Base-by-base conservation (phyloP, 2,329 filamentous ascomycete genomes). In the Sporothrix sp. region DNA sequence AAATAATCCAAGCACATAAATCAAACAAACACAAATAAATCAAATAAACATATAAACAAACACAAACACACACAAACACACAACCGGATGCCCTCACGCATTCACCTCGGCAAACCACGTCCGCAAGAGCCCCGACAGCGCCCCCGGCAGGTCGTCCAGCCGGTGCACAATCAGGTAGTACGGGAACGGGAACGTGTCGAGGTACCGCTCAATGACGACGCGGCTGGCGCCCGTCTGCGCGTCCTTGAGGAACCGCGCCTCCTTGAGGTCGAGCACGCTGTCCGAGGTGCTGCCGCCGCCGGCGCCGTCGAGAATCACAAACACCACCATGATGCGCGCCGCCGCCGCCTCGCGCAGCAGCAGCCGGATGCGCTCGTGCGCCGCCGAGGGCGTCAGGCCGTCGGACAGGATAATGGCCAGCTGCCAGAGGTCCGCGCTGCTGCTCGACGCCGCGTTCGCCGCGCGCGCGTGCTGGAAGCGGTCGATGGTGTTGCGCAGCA, bases 311-410 rank as follows among this genome's bases (percentile, higher is more conserved):
- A 98, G 88, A 61, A 99, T 85, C 60, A 98, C 87, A 65, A 98
- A 99, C 6, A 98, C 91, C 56, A 97, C 82, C 87, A 98, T 96
- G 63, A 99, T 94, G 14, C 89, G 77, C 68, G 96, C 87, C 66
- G 96, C 90, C 61, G 89, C 82, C 1, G 93, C 91, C 66, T 91
- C 84, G 9, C 93, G 77, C 10, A 98, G 81, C 20, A 97, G 75
- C 5, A 87, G 75, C 14, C 86, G 78, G 58, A 98, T 90, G 5
- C 79, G 75, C 16, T 89, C 87, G 65, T 97, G 91, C 43, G 90
- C 84, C 1, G 74, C 71, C 33, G 78, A 81, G 48, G 94, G 88
- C 58, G 90, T 96, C 21, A 97, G 80, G 8, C 94, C 93, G 61
- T 99, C 93, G 0, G 87, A 95, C 48, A 99, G 82, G 56, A 98